Evolutionary conservation across 2,329 filamentous ascomycete species (phyloP), one percentile per base, ranked within the genome.

Genomic region (Ophiognomonia clavigignenti-juglandacearum): DNA sequence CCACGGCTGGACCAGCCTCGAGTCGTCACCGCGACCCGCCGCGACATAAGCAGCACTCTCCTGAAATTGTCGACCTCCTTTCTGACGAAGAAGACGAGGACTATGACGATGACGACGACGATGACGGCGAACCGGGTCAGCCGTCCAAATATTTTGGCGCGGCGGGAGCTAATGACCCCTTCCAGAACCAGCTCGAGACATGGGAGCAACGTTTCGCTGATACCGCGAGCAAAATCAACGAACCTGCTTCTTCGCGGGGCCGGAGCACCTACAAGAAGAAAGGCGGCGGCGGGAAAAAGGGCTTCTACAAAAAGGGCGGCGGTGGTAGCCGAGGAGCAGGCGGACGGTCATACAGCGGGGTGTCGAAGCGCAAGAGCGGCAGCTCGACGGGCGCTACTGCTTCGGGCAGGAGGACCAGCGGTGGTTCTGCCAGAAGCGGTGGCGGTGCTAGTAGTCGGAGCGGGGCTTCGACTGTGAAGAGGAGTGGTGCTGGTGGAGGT

Each of bases 11-110:
- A 18, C 50, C 50, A 8, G 37, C 43, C 11, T 32, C 31, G 9
- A 35, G 35, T 9, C 39, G 44, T 4, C 38, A 31, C 32, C 35
- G 16, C 50, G 35, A n/a, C 49, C 50, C 56, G n/a, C n/a, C n/a
- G n/a, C n/a, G n/a, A n/a, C n/a, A n/a, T n/a, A n/a, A 41, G 54
- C 62, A 62, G 38, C 58, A 62, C 23, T 29, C 43, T 13, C 24
- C 27, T 18, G 71, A 74, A 19, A 62, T 81, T 23, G 77, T 83
- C 23, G 75, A 83, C 53, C 65, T 83, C 20, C 72, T 80, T 51
- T 75, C 72, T 54, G 72, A 70, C 3, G 71, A 64, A 27, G 62
- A 59, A n/a, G 59, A 61, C 14, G 56, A 57, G 6, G 62, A 63
- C n/a, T n/a, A n/a, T n/a, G n/a, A n/a, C n/a, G n/a, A n/a, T 13